phyloP scores from a whole-genome alignment of 2,329 filamentous ascomycete genomes.

The Rosellinia necatrix region DNA sequence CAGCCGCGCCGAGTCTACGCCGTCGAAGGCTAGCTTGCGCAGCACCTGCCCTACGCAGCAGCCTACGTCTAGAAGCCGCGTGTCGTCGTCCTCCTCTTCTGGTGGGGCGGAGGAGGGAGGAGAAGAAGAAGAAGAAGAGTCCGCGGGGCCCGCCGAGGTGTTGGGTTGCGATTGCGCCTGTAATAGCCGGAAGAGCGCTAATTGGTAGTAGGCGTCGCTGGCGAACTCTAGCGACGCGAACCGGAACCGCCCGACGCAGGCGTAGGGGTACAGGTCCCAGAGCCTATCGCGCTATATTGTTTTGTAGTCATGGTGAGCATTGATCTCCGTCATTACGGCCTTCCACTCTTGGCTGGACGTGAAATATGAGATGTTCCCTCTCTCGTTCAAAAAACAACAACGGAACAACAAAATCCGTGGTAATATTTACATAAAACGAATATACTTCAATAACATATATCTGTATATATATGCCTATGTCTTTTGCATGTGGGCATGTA shows the following conservation, averaged over 20 bases:
- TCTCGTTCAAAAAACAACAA: neutral
- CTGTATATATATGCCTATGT: neutral
- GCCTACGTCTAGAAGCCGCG: constrained; percentile 54
- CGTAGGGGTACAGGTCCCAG: constrained; percentile 51
- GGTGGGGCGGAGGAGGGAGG: no score
- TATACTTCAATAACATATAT: neutral
- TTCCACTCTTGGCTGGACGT: no score
- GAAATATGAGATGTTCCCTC: neutral
- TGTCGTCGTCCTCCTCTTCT: constrained; percentile 17
- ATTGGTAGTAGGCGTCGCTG: constrained; percentile 48
- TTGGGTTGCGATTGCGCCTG: constrained; percentile 36
- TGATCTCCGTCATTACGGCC: no score
- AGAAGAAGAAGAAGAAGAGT: no score
- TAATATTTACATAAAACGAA: neutral
- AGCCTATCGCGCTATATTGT: constrained; percentile 49
- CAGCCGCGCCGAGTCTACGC: constrained; percentile 53
- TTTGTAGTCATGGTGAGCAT: constrained; percentile 1
- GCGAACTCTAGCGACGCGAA: constrained; percentile 51
- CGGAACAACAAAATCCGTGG: neutral
- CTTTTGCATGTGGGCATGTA: no score
- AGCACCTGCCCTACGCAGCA: constrained; percentile 57
- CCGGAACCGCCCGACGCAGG: constrained; percentile 55
- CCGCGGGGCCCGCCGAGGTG: no score
- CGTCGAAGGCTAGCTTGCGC: constrained; percentile 55
- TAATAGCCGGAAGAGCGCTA: constrained; percentile 49